phyloP scores from a whole-genome alignment of 2,329 filamentous ascomycete genomes.

The Colletotrichum sp. region DNA sequence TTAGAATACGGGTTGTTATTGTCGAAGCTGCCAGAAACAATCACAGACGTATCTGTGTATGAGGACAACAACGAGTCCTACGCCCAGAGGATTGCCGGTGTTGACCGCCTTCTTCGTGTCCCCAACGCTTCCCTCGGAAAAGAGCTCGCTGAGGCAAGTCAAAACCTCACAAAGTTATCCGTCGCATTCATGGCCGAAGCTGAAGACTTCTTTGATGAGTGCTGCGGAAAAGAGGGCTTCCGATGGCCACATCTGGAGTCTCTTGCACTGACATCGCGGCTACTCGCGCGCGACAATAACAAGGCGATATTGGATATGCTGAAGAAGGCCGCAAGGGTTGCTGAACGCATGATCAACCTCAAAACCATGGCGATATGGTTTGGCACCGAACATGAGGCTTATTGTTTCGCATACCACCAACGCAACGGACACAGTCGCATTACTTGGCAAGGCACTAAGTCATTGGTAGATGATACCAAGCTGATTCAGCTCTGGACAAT shows the following conservation, averaged over 20 bases:
- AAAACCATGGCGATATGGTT: neutral
- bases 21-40: neutral
- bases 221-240: neutral
- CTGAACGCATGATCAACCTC: neutral
- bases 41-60: neutral
- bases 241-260: neutral
- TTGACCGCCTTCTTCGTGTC: neutral
- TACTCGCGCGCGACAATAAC: accelerated
- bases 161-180: neutral
- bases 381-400: neutral
- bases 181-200: neutral
- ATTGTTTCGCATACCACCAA: neutral
- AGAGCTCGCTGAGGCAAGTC: neutral
- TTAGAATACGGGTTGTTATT: neutral
- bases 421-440: neutral
- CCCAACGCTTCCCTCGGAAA: neutral
- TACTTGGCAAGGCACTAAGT: neutral
- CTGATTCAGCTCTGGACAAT: neutral
- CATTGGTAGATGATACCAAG: neutral
- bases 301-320: neutral
- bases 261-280: neutral
- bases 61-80: neutral
- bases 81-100: neutral
- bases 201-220: neutral
- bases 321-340: neutral